Percentiles rank a stretch among this genome's conserved stretches.
Evolutionary conservation across 805 yeast species (phyloP).

Genomic region (Candida odintsovae): DNA sequence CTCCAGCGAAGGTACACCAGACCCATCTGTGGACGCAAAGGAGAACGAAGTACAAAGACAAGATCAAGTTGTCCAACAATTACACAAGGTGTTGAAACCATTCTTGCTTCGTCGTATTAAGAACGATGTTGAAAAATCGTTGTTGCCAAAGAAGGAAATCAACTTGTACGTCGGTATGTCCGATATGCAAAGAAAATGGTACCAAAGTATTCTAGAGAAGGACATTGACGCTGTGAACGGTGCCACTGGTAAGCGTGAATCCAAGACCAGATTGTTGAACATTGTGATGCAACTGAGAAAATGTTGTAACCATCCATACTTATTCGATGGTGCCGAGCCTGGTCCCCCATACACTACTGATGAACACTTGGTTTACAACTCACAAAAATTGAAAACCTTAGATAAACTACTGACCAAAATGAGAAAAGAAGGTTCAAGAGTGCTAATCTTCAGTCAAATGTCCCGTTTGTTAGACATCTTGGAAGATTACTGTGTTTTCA

Average conservation of each 20-base stretch:
- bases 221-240: constrained; percentile 84
- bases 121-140: constrained; percentile 74
- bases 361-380: constrained; percentile 70
- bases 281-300: constrained; percentile 83
- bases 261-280: constrained; percentile 68
- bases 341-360: constrained; percentile 87
- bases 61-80: constrained; percentile 55
- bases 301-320: constrained; percentile 81
- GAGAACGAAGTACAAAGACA: constrained; percentile 30
- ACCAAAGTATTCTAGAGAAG: constrained; percentile 68
- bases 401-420: constrained; percentile 60
- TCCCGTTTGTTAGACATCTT: constrained; percentile 73
- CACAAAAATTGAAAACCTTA: constrained; percentile 65
- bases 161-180: constrained; percentile 72
- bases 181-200: constrained; percentile 76
- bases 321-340: constrained; percentile 85
- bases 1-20: constrained; percentile 24
- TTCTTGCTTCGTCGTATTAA: constrained; percentile 72
- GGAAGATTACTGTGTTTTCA: constrained; percentile 71
- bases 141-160: constrained; percentile 69
- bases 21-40: constrained; percentile 30
- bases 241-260: constrained; percentile 68
- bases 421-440: constrained; percentile 68
- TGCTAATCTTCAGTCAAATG: constrained; percentile 78
- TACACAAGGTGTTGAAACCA: constrained; percentile 73